Evolutionary conservation across 2,329 filamentous ascomycete species (phyloP).

Genomic region (Aspergillus clavatus): DNA sequence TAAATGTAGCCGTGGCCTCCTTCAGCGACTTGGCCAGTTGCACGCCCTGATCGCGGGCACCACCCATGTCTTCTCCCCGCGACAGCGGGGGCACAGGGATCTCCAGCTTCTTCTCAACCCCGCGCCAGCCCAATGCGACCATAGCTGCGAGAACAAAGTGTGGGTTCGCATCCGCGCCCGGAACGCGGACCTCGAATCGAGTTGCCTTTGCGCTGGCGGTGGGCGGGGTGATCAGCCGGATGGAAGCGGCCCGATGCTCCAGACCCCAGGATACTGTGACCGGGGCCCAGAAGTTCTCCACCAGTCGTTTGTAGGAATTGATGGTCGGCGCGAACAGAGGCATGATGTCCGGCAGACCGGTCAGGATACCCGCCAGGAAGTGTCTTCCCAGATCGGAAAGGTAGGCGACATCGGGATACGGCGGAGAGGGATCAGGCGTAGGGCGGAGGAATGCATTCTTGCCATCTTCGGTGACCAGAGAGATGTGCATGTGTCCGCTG

Average conservation of each 20-base stretch:
- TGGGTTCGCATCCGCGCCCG: conserved; percentile 90
- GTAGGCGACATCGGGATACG: conserved; percentile 69
- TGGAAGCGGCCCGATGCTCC: conserved; percentile 87
- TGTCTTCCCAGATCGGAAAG: conserved; percentile 86
- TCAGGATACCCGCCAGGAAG: conserved; percentile 85
- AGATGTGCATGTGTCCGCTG: conserved; percentile 93
- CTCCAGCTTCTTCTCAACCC: conserved; percentile 85
- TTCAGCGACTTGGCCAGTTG: conserved; percentile 78
- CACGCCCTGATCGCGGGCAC: conserved; percentile 64
- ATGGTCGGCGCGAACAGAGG: conserved; percentile 88
- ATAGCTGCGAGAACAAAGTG: conserved; percentile 83
- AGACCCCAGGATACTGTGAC: conserved; percentile 97
- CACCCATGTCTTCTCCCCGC: conserved; percentile 77
- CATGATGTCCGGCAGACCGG: conserved; percentile 92
- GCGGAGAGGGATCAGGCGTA: conserved; percentile 63
- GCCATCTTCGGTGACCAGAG: conserved; percentile 71
- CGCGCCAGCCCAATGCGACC: conserved; percentile 81
- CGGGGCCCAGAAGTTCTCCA: conserved; percentile 98
- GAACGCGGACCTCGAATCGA: conserved; percentile 85
- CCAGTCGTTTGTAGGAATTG: conserved; percentile 96
- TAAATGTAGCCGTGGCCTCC: conserved; percentile 78
- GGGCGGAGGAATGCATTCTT: conserved; percentile 80
- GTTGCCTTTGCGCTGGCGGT: conserved; percentile 80
- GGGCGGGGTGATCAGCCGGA: conserved; percentile 84
- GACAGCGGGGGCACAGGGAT: conserved; percentile 78